Percentiles rank a stretch among this genome's conserved stretches.
These are phyloP conservation scores for Pythium volutum DNA, from an alignment of 352 stramenopile species.

Conservation along the genomic window DNA sequence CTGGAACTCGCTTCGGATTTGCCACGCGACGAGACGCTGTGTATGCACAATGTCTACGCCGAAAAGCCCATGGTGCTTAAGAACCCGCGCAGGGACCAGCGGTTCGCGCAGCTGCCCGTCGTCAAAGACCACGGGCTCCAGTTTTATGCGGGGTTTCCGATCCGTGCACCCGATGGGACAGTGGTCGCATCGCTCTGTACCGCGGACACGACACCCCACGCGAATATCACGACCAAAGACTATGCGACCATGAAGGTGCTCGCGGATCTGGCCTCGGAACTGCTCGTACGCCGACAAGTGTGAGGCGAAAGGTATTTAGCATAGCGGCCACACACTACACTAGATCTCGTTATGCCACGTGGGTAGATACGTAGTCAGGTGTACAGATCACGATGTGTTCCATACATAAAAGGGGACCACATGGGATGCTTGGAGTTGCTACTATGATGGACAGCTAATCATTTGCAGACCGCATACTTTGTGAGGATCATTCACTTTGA, in stretches of 20 bases:
- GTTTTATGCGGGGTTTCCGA: slow-evolving; percentile 65
- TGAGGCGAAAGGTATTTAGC: too few species aligned
- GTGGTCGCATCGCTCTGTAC: slow-evolving; percentile 48
- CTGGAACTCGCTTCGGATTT: slow-evolving; percentile 28
- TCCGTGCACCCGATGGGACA: slow-evolving; percentile 40
- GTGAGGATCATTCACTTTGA: too few species aligned
- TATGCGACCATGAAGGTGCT: slow-evolving; percentile 75
- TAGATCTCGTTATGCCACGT: too few species aligned
- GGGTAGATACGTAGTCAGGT: too few species aligned
- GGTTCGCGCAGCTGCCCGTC: slow-evolving; percentile 48
- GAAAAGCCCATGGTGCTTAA: slow-evolving; percentile 64
- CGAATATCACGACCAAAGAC: slow-evolving; percentile 64
- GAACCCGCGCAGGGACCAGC: slow-evolving; percentile 61
- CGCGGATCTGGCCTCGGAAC: slow-evolving; percentile 45
- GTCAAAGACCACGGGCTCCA: slow-evolving; percentile 45
- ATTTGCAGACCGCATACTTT: too few species aligned
- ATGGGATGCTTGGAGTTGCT: too few species aligned
- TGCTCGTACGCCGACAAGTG: slow-evolving; percentile 24
- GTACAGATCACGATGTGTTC: too few species aligned
- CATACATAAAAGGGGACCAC: too few species aligned
- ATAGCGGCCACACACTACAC: too few species aligned
- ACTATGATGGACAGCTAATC: too few species aligned
- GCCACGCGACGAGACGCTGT: slow-evolving; percentile 56
- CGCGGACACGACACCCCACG: slow-evolving; percentile 39
- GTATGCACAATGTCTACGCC: slow-evolving; percentile 44